Percentiles rank a stretch among this genome's conserved stretches.
Evolutionary conservation across 2,329 filamentous ascomycete species (phyloP).

Genomic region (Thermochaetoides dissita): DNA sequence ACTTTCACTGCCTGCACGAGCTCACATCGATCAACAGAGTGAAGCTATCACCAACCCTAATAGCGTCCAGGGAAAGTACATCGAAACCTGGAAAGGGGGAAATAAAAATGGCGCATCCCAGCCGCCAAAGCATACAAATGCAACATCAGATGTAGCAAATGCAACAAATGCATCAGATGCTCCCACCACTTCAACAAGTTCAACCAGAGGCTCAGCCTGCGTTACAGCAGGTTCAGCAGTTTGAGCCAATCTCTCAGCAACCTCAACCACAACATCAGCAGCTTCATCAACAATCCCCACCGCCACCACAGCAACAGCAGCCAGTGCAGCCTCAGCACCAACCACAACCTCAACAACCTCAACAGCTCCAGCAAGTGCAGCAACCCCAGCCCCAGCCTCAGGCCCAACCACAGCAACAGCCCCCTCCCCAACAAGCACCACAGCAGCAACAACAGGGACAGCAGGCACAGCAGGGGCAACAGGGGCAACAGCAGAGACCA

Average conservation of each 20-base stretch:
- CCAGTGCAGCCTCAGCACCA: conserved; percentile 1
- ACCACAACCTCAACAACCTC: background rate
- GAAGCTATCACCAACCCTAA: background rate
- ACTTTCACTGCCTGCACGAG: background rate
- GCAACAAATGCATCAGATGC: background rate
- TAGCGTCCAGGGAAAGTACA: background rate
- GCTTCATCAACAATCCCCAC: background rate
- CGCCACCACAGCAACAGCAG: conserved; percentile 1
- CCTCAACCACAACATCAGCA: conserved; percentile 2
- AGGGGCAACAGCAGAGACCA: conserved; percentile 7
- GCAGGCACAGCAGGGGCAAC: conserved; percentile 3
- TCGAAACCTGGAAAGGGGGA: background rate
- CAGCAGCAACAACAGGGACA: conserved; percentile 8
- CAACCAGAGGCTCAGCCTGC: too few relatives aligned
- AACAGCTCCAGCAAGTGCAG: conserved; percentile 4
- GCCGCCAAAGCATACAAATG: background rate
- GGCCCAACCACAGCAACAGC: conserved; percentile 2
- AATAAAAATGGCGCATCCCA: conserved; percentile 2
- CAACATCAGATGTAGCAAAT: background rate
- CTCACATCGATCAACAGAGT: conserved; percentile 2
- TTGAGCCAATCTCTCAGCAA: conserved; percentile 1
- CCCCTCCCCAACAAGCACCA: conserved; percentile 1
- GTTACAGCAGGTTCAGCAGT: too few relatives aligned
- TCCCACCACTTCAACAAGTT: too few relatives aligned
- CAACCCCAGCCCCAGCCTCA: conserved; percentile 1